Conservation (phyloP, 2,329 filamentous ascomycete genomes). For the Neocatenulostroma microsporum region DNA sequence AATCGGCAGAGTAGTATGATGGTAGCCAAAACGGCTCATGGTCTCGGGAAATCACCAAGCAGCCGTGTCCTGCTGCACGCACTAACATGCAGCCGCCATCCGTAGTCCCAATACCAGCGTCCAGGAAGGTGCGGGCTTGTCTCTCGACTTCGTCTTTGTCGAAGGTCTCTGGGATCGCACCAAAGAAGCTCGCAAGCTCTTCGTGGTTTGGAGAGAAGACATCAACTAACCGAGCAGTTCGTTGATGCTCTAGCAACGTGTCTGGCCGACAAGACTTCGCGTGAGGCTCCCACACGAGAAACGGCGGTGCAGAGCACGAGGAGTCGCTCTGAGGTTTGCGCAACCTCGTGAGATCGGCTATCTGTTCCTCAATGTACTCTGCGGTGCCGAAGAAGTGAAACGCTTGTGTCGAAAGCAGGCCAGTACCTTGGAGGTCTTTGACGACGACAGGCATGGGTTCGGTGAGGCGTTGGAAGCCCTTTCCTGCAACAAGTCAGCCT, state of each 20-base stretch:
- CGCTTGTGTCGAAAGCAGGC: conserved; percentile 4
- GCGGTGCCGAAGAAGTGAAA: conserved; percentile 24
- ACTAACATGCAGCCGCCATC: conserved; percentile 17
- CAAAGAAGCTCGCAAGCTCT: conserved; percentile 22
- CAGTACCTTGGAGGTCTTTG: conserved; percentile 10
- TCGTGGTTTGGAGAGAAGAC: conserved; percentile 26
- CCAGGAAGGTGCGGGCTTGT: conserved; percentile 16
- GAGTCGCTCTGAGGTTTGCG: neutral
- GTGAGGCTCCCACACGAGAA: conserved; percentile 25
- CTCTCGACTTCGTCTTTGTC: conserved; percentile 12
- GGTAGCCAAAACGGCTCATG: conserved; percentile 16
- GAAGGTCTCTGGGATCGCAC: conserved; percentile 7
- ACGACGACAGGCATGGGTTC: conserved; percentile 14
- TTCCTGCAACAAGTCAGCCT: conserved; percentile 5
- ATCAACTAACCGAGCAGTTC: conserved; percentile 13
- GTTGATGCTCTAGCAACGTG: conserved; percentile 14
- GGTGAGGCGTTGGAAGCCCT: conserved; percentile 19
- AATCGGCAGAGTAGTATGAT: conserved; percentile 14
- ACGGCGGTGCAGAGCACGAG: conserved; percentile 10
- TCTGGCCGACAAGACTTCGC: conserved; percentile 19
- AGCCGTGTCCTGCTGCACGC: conserved; percentile 20
- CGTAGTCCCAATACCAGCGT: conserved; percentile 8
- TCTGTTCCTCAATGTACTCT: conserved; percentile 11
- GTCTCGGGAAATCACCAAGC: conserved; percentile 13
- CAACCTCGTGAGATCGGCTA: conserved; percentile 4